These are phyloP conservation scores for Agroathelia rolfsii DNA, from an alignment of 1,284 basidiomycete species.

Conservation along the genomic window DNA sequence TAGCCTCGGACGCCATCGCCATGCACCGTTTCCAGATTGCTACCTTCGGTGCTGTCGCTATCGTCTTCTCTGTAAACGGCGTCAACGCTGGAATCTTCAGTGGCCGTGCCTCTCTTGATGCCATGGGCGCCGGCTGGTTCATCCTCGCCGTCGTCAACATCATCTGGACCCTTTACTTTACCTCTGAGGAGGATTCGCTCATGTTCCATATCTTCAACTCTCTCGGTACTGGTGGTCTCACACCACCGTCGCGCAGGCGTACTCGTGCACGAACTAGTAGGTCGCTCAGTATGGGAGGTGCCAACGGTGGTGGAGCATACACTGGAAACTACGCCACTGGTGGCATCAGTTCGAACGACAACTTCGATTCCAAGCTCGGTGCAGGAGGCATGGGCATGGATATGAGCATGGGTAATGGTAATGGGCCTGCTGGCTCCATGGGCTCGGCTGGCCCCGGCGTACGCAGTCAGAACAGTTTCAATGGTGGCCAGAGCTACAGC, in stretches of 20 bases:
- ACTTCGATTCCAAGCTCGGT: slow-evolving; percentile 44
- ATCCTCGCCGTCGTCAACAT: slow-evolving; percentile 86
- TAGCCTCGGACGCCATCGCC: slow-evolving; percentile 76
- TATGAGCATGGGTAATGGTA: slow-evolving; percentile 16
- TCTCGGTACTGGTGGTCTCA: slow-evolving; percentile 78
- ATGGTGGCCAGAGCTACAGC: slow-evolving; percentile 38
- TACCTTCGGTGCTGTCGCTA: slow-evolving; percentile 75
- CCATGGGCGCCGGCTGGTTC: slow-evolving; percentile 90
- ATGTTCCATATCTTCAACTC: slow-evolving; percentile 77
- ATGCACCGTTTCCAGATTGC: slow-evolving; percentile 86
- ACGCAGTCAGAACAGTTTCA: slow-evolving; percentile 57
- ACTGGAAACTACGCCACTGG: slow-evolving; percentile 46
- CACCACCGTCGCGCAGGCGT: slow-evolving; percentile 65
- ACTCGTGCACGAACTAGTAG: slow-evolving; percentile 37
- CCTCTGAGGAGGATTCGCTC: slow-evolving; percentile 89
- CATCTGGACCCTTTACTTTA: slow-evolving; percentile 93
- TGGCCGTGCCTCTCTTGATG: slow-evolving; percentile 46
- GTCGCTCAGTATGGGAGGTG: slow-evolving; percentile 49
- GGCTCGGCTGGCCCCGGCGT: slow-evolving; percentile 34
- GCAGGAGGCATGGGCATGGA: too few relatives aligned
- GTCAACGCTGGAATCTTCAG: slow-evolving; percentile 60
- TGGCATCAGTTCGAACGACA: slow-evolving; percentile 57
- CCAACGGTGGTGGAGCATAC: slow-evolving; percentile 59
- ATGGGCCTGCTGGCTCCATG: slow-evolving; percentile 28
- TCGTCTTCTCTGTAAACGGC: slow-evolving; percentile 82